These are phyloP conservation scores for Boletus patriciae DNA, from an alignment of 768 basidiomycete genomes.

Conservation along the genomic window DNA sequence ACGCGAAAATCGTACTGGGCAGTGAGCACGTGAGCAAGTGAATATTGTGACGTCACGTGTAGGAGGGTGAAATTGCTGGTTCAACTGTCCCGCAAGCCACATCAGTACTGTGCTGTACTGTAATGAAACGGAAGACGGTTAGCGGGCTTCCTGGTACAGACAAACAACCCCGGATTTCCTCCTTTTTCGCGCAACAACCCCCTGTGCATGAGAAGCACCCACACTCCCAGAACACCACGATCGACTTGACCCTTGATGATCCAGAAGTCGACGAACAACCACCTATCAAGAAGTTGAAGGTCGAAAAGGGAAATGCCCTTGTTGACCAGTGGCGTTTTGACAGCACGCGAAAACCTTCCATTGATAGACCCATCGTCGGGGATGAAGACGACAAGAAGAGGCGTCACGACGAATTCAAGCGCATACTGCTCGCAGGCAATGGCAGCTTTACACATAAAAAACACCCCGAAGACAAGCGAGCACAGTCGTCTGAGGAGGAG, in stretches of 20 bases:
- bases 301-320: conserved; percentile 15
- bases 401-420: conserved; percentile 49
- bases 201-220: conserved; percentile 31
- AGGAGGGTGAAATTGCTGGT: not conserved
- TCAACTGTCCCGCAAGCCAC: not conserved
- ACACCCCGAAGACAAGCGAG: conserved; percentile 8
- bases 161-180: conserved; percentile 42
- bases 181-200: conserved; percentile 37
- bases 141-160: not conserved
- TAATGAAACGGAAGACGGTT: conserved; percentile 23
- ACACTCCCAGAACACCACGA: conserved; percentile 30
- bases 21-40: conserved; percentile 24
- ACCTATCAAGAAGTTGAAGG: conserved; percentile 32
- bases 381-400: conserved; percentile 50
- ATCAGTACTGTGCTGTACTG: not conserved
- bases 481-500: conserved; percentile 25
- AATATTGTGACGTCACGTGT: conserved; percentile 24
- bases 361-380: not conserved
- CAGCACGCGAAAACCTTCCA: conserved; percentile 14
- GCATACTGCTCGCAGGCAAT: conserved; percentile 50
- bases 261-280: conserved; percentile 27
- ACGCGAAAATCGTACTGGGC: conserved; percentile 12
- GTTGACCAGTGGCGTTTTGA: conserved; percentile 50
- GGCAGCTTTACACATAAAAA: conserved; percentile 33
- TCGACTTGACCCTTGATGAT: conserved; percentile 56